phyloP scores from a whole-genome alignment of 345 rosid genomes.

The Boechera stricta region DNA sequence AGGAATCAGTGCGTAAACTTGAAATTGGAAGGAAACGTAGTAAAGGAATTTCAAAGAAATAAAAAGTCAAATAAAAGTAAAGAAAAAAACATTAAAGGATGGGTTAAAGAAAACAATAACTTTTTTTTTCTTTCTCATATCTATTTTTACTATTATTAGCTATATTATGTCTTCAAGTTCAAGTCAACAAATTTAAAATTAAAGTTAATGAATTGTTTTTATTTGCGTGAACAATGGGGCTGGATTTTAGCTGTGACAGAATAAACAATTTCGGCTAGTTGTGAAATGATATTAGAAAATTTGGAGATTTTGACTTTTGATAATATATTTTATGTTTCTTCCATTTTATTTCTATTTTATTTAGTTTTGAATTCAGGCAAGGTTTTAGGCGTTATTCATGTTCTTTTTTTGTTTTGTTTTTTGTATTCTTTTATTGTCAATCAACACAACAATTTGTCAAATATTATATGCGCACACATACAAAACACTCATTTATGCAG shows the following conservation, averaged over 20 bases:
- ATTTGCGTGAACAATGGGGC: background rate
- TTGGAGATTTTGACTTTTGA: conserved; percentile 14
- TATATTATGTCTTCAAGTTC: background rate
- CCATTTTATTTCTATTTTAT: background rate
- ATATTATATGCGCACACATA: conserved; percentile 9
- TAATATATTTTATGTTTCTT: background rate
- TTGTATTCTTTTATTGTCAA: background rate
- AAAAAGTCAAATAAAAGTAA: background rate
- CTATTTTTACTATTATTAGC: conserved; percentile 1
- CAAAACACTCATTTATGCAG: background rate
- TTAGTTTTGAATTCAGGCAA: background rate
- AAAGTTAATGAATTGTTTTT: background rate
- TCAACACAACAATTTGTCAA: conserved; percentile 20
- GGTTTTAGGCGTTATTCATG: conserved; percentile 12
- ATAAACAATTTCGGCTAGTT: background rate
- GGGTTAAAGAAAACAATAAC: background rate
- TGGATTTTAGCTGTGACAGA: conserved; percentile 1
- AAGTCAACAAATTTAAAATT: background rate
- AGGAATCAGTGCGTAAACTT: conserved; percentile 10
- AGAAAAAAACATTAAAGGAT: background rate
- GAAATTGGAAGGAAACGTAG: background rate
- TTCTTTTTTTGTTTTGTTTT: background rate
- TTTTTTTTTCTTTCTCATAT: background rate
- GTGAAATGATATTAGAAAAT: background rate
- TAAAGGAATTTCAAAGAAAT: background rate